Evolutionary conservation across 768 basidiomycete species (phyloP).

Genomic region (Pilatotrama ljubarskyi): DNA sequence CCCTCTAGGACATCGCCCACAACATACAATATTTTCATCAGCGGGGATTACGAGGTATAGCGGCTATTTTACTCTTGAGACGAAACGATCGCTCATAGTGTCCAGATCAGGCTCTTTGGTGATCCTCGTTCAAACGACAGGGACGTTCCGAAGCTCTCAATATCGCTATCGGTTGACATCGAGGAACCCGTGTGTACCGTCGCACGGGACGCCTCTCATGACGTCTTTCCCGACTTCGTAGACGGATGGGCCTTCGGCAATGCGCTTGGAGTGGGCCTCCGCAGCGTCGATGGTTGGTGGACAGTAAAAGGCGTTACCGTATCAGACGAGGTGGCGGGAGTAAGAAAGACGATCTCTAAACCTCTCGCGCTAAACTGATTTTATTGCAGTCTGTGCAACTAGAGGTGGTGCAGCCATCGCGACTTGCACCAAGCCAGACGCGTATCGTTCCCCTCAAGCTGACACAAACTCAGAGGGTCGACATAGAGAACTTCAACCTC

Average conservation of each 20-base stretch:
- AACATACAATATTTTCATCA: slow-evolving; percentile 68
- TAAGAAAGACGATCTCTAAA: slow-evolving; percentile 5
- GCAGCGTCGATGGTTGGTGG: slow-evolving; percentile 58
- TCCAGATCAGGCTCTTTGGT: slow-evolving; percentile 80
- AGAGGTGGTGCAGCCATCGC: slow-evolving; percentile 28
- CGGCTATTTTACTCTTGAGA: not conserved
- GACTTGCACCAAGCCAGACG: slow-evolving; percentile 63
- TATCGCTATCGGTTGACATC: slow-evolving; percentile 51
- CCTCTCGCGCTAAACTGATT: too few relatives aligned
- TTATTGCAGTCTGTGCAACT: slow-evolving; percentile 13
- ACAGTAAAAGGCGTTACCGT: slow-evolving; percentile 38
- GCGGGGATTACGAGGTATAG: slow-evolving; percentile 79
- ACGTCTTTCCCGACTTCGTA: slow-evolving; percentile 67
- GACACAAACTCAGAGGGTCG: slow-evolving; percentile 41
- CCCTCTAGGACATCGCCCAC: slow-evolving; percentile 46
- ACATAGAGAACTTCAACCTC: slow-evolving; percentile 40
- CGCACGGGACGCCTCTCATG: slow-evolving; percentile 48
- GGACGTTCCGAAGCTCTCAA: slow-evolving; percentile 53
- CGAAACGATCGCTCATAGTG: not conserved
- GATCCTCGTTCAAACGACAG: slow-evolving; percentile 50
- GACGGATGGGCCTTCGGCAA: slow-evolving; percentile 76
- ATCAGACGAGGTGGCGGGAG: slow-evolving; percentile 16
- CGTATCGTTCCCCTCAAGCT: slow-evolving; percentile 58
- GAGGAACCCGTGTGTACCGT: slow-evolving; percentile 41
- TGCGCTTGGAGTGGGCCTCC: slow-evolving; percentile 63